Conservation (phyloP, 2,329 filamentous ascomycete species). For the Keithomyces neogunnii region DNA sequence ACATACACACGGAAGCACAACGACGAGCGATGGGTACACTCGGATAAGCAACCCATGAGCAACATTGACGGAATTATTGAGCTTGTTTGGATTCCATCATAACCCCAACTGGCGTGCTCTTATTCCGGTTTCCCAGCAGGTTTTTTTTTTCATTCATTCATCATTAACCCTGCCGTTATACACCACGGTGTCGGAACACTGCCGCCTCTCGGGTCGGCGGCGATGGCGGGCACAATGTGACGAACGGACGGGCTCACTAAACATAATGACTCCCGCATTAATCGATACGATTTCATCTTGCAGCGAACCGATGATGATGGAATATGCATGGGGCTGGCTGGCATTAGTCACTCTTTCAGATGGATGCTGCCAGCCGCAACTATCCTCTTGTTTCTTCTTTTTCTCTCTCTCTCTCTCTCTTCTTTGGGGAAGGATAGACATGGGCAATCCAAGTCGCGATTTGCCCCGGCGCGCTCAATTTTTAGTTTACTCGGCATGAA, state of each 20-base stretch:
- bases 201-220: no score
- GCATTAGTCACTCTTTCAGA: no score
- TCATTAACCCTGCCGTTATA: background rate
- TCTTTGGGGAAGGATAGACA: background rate
- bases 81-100: constrained; percentile 45
- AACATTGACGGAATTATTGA: constrained; percentile 47
- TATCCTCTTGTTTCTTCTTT: background rate
- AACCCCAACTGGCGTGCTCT: background rate
- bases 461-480: constrained; percentile 2
- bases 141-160: no score
- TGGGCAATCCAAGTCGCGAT: background rate
- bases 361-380: no score
- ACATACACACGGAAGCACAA: constrained; percentile 43
- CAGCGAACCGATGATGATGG: no score
- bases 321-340: no score
- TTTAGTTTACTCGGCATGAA: background rate
- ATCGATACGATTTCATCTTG: no score
- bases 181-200: no score
- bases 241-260: no score
- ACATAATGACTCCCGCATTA: no score
- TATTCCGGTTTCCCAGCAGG: no score
- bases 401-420: background rate
- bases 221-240: no score
- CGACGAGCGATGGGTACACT: constrained; percentile 44
- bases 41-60: constrained; percentile 38